Conservation (phyloP, 805 yeast species). For the Spathaspora girioi region DNA sequence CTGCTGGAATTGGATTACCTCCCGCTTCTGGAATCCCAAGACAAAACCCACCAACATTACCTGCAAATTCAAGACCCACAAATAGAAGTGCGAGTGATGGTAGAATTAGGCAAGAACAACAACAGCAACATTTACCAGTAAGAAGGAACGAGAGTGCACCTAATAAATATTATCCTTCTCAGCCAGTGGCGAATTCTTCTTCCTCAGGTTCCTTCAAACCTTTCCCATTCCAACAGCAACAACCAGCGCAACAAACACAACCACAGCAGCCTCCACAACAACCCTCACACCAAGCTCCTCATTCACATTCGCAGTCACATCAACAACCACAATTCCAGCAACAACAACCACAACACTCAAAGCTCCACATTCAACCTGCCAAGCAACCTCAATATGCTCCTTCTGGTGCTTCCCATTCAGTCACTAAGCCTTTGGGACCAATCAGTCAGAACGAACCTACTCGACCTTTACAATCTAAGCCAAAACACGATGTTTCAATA, state of each 20-base stretch:
- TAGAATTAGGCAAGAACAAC: conserved; percentile 7
- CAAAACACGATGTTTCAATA: conserved; percentile 3
- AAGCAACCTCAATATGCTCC: background rate
- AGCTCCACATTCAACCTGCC: background rate
- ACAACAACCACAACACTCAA: background rate
- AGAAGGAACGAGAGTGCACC: background rate
- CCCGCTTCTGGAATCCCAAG: conserved; percentile 15
- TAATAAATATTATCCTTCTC: background rate
- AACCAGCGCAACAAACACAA: conserved; percentile 13
- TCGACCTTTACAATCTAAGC: conserved; percentile 24
- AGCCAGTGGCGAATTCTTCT: conserved; percentile 1
- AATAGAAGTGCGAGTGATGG: background rate
- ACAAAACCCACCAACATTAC: conserved; percentile 29
- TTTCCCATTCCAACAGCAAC: conserved; percentile 11
- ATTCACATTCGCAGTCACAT: conserved; percentile 17
- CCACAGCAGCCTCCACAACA: conserved; percentile 19
- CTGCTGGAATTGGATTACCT: too few relatives aligned
- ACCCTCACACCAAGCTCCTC: conserved; percentile 17
- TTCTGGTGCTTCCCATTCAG: conserved; percentile 8
- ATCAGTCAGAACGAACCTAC: conserved; percentile 10
- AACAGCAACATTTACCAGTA: background rate
- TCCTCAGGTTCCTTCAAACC: conserved; percentile 5
- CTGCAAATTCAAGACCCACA: conserved; percentile 16
- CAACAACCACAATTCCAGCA: conserved; percentile 9
- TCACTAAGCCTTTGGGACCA: conserved; percentile 10